Conservation (phyloP, 352 stramenopile species). For the Globisporangium emineosum region DNA sequence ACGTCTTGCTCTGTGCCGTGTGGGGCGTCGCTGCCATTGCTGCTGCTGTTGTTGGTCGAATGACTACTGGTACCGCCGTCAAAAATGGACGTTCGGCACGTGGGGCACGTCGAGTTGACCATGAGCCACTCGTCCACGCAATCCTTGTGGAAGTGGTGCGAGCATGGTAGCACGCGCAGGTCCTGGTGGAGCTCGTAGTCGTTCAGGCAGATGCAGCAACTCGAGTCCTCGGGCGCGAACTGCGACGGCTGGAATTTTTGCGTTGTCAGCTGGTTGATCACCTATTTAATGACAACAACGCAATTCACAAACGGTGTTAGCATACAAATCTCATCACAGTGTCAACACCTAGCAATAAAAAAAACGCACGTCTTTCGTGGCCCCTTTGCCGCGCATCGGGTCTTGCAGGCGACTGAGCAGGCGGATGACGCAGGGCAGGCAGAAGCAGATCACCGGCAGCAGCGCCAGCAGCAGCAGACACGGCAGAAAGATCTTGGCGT, state of each 20-base stretch:
- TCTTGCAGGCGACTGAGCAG: constrained; percentile 89
- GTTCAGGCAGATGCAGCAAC: constrained; percentile 91
- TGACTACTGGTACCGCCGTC: too few relatives aligned
- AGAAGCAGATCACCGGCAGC: constrained; percentile 93
- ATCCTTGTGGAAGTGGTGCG: constrained; percentile 95
- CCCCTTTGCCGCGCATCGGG: constrained; percentile 84
- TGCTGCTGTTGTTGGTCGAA: constrained; percentile 6
- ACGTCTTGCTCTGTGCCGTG: constrained; percentile 57
- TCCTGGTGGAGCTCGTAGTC: constrained; percentile 87
- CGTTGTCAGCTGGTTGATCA: constrained; percentile 63
- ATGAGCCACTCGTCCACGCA: constrained; percentile 88
- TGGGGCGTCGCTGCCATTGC: constrained; percentile 14
- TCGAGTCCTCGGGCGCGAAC: constrained; percentile 79
- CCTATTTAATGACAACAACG: constrained; percentile 21
- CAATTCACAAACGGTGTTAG: not conserved
- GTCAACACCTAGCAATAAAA: not conserved
- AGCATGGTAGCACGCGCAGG: constrained; percentile 92
- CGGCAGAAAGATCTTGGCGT: constrained; percentile 92
- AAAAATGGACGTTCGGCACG: constrained; percentile 84
- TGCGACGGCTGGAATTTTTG: constrained; percentile 58
- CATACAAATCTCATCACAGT: too few relatives aligned
- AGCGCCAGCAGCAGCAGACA: constrained; percentile 88
- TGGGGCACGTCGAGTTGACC: constrained; percentile 86
- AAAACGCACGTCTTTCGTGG: constrained; percentile 57
- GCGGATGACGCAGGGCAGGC: constrained; percentile 90